Evolutionary conservation across 2,329 filamentous ascomycete species (phyloP).

Genomic region (Ascocoryne sarcoides): DNA sequence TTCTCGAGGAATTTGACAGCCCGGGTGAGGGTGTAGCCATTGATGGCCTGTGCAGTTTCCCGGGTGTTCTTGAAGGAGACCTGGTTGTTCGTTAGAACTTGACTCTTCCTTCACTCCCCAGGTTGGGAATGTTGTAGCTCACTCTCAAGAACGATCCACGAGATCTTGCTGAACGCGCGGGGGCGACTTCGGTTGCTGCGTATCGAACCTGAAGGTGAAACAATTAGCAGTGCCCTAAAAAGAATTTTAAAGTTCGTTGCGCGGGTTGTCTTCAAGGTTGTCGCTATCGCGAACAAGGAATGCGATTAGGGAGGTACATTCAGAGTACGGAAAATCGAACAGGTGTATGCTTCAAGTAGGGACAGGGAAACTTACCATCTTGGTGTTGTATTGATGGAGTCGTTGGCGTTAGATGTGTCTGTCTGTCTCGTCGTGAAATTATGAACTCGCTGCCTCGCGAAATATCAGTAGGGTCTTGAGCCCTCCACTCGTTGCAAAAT

Average conservation of each 20-base stretch:
- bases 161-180: slow-evolving; percentile 91
- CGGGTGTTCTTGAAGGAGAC: slow-evolving; percentile 96
- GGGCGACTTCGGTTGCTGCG: slow-evolving; percentile 80
- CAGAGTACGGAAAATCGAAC: too few species aligned
- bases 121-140: slow-evolving; percentile 4
- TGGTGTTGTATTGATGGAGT: slow-evolving; percentile 1
- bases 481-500: too few species aligned
- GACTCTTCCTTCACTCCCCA: neutral
- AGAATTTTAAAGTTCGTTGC: too few species aligned
- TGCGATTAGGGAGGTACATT: too few species aligned
- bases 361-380: slow-evolving; percentile 3
- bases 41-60: slow-evolving; percentile 98
- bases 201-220: slow-evolving; percentile 72
- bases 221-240: neutral
- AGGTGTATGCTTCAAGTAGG: too few species aligned
- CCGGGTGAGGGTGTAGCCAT: slow-evolving; percentile 43
- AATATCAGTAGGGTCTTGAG: too few species aligned
- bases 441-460: too few species aligned
- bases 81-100: neutral
- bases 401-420: too few species aligned
- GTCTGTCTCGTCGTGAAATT: too few species aligned
- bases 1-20: slow-evolving; percentile 97
- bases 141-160: slow-evolving; percentile 98
- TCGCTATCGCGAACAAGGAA: too few species aligned
- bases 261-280: too few species aligned